These are phyloP conservation scores for Endocladia muricata DNA, from an alignment of 31 red algal genomes.

Conservation along the genomic window DNA sequence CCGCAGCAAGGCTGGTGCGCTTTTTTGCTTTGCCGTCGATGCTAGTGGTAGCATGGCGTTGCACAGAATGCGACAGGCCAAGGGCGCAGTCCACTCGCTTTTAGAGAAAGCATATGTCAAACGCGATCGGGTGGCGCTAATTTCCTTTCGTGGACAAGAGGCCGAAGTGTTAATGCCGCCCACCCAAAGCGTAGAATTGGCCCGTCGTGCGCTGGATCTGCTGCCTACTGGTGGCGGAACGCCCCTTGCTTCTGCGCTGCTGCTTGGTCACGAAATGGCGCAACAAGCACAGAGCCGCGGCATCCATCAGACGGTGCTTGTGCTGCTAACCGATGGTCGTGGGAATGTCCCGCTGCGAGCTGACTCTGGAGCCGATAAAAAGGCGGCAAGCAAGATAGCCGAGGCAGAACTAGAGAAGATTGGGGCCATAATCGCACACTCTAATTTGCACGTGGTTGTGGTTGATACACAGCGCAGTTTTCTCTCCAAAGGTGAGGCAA, in stretches of 20 bases:
- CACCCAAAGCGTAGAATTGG: conserved; percentile 92
- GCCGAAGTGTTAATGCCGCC: conserved; percentile 93
- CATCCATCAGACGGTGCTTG: conserved; percentile 84
- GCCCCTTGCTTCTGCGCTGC: conserved; percentile 88
- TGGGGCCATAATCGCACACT: conserved; percentile 53
- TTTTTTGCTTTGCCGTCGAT: conserved; percentile 93
- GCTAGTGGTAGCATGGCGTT: conserved; percentile 96
- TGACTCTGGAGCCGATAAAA: conserved; percentile 66
- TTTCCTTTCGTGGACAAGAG: conserved; percentile 89
- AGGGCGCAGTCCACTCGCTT: conserved; percentile 91
- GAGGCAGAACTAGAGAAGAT: conserved; percentile 93
- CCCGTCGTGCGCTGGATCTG: conserved; percentile 86
- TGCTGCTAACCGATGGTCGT: conserved; percentile 93
- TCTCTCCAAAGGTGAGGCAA: conserved; percentile 91
- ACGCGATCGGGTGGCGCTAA: conserved; percentile 85
- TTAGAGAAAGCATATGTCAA: conserved; percentile 94
- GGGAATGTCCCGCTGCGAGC: conserved; percentile 94
- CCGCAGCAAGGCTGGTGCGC: conserved; percentile 90
- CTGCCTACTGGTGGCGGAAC: conserved; percentile 98
- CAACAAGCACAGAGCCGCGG: conserved; percentile 88
- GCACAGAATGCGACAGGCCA: conserved; percentile 96
- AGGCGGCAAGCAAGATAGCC: conserved; percentile 74
- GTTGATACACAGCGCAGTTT: conserved; percentile 99
- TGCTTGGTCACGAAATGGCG: conserved; percentile 64
- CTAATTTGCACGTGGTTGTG: conserved; percentile 72